Evolutionary conservation across 2,329 filamentous ascomycete genomes (phyloP).

Genomic region (Leptographium wingfieldii): DNA sequence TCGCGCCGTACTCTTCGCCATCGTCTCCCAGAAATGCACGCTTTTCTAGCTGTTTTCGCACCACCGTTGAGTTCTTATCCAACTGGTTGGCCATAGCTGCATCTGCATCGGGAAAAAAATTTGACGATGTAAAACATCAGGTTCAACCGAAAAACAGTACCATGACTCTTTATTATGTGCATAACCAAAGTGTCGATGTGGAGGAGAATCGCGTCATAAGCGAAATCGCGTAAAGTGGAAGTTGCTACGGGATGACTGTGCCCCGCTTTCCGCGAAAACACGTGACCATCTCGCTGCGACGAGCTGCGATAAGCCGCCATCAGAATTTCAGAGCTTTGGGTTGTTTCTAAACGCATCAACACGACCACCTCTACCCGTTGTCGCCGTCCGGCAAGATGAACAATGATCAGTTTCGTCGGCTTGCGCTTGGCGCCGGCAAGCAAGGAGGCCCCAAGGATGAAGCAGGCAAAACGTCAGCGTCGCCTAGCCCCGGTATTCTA

Average conservation of each 20-base stretch:
- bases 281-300: conserved; percentile 5
- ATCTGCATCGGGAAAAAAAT: not conserved
- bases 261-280: conserved; percentile 10
- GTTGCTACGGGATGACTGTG: not conserved
- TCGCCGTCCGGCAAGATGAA: conserved; percentile 53
- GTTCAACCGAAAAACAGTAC: not conserved
- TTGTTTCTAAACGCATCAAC: not conserved
- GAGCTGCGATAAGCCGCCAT: not conserved
- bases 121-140: not conserved
- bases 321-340: not conserved
- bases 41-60: conserved; percentile 47
- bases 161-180: not conserved
- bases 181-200: not conserved
- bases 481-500: conserved; percentile 33
- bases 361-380: not conserved
- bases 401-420: conserved; percentile 83
- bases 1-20: conserved; percentile 83
- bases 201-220: conserved; percentile 1
- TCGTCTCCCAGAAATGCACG: conserved; percentile 69
- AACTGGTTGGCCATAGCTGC: conserved; percentile 43
- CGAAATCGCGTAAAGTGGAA: conserved; percentile 9
- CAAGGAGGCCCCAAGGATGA: conserved; percentile 14
- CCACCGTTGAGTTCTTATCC: conserved; percentile 49
- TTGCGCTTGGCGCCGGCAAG: conserved; percentile 40
- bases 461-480: conserved; percentile 30